Evolutionary conservation across 148 eudicot species (phyloP).

Genomic region (Rhododendron mucronatum): DNA sequence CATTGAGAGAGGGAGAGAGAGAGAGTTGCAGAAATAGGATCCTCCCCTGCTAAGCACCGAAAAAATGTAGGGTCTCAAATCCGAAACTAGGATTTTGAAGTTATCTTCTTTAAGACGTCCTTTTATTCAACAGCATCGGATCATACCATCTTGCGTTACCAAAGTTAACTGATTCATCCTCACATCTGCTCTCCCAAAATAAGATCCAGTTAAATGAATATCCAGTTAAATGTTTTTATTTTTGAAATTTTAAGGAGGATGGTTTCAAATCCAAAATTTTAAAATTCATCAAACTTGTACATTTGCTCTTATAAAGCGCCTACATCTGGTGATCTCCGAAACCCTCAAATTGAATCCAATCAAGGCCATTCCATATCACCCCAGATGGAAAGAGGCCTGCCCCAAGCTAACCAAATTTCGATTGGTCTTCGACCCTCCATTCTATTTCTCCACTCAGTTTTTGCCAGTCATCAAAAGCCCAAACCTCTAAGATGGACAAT

Average conservation of each 20-base stretch:
- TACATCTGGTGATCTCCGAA: not conserved
- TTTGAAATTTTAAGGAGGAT: not conserved
- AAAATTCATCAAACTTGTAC: not conserved
- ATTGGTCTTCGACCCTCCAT: not conserved
- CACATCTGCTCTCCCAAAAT: not conserved
- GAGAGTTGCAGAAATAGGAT: not conserved
- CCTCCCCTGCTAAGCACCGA: not conserved
- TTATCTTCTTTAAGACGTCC: not conserved
- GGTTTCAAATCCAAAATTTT: not conserved
- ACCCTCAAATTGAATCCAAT: not conserved
- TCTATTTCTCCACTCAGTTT: not conserved
- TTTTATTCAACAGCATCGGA: not conserved
- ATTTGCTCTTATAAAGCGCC: not conserved
- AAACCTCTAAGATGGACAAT: not conserved
- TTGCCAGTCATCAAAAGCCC: not conserved
- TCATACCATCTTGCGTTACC: not conserved
- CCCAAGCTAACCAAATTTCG: not conserved
- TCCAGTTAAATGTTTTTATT: not conserved
- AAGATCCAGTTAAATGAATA: not conserved
- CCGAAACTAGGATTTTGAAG: not conserved
- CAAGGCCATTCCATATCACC: not conserved
- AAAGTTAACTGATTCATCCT: not conserved
- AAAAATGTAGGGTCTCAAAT: not conserved
- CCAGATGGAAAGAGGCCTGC: not conserved
- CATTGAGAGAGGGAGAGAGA: not conserved